phyloP scores from a whole-genome alignment of 73 alveolate species.

The Tetrahymena malaccensis region DNA sequence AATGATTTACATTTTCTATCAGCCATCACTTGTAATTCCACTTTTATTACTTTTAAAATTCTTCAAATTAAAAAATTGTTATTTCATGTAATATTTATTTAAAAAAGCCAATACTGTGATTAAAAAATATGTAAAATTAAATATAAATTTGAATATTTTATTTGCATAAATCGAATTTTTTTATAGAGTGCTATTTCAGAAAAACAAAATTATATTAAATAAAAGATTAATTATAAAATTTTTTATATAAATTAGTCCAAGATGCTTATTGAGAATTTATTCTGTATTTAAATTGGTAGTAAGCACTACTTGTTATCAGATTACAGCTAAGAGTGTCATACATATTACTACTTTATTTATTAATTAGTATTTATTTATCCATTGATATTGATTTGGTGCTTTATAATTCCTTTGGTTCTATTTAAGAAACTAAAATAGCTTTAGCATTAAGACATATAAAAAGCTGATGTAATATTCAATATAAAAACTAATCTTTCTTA shows the following conservation, averaged over 20 bases:
- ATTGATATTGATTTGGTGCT: background rate
- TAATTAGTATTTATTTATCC: background rate
- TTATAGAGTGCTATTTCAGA: too few species aligned
- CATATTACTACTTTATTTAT: background rate
- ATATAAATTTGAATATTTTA: too few species aligned
- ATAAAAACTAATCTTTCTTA: background rate
- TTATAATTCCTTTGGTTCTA: background rate
- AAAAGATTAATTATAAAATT: background rate
- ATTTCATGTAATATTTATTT: too few species aligned
- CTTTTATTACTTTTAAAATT: background rate
- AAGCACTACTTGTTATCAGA: background rate
- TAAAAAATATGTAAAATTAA: too few species aligned
- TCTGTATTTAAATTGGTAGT: background rate
- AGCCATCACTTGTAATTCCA: background rate
- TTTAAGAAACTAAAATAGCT: background rate
- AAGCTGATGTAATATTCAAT: background rate
- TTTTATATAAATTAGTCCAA: background rate
- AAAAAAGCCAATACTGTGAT: too few species aligned
- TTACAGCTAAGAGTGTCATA: background rate
- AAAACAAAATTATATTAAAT: too few species aligned
- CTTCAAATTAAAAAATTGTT: background rate
- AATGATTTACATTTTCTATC: background rate
- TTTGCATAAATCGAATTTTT: too few species aligned
- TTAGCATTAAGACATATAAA: background rate
- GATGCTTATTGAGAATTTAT: background rate